Conservation (phyloP, 176 grass and related monocot genomes). For the Rhynchospora breviuscula region DNA sequence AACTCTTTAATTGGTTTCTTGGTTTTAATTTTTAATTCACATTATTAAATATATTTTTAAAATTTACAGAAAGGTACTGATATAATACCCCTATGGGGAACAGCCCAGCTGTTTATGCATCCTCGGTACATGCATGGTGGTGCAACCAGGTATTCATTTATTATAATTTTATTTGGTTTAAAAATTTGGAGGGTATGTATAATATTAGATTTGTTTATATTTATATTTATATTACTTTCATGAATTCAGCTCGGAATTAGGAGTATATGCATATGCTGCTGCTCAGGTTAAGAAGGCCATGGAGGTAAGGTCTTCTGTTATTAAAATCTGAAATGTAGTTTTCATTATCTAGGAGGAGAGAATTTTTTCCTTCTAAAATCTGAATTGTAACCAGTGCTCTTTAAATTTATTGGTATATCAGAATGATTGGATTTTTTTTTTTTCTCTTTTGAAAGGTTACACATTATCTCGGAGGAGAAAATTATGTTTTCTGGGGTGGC, state of each 20-base stretch:
- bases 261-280: slow-evolving; percentile 83
- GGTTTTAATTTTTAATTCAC: background rate
- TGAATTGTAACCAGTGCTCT: background rate
- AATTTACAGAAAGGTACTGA: slow-evolving; percentile 52
- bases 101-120: slow-evolving; percentile 81
- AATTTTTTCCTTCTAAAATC: background rate
- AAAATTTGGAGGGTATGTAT: background rate
- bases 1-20: slow-evolving; percentile 11
- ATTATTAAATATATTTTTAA: background rate
- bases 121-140: slow-evolving; percentile 89
- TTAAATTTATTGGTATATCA: background rate
- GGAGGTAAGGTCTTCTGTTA: slow-evolving; percentile 42
- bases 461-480: slow-evolving; percentile 91
- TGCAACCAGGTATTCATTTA: slow-evolving; percentile 68
- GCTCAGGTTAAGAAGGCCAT: slow-evolving; percentile 98
- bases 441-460: slow-evolving; percentile 50
- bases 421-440: background rate
- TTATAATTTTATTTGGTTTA: background rate
- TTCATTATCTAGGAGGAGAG: slow-evolving; percentile 37
- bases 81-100: slow-evolving; percentile 80
- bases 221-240: background rate
- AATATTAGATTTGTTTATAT: background rate
- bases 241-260: slow-evolving; percentile 36
- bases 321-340: slow-evolving; percentile 2
- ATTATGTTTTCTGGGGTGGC: slow-evolving; percentile 97